A percentile compares a stretch with the other conserved stretches of the same genome.
phyloP scores from a whole-genome alignment of 2,329 filamentous ascomycete genomes.

The Fusarium foetens region DNA sequence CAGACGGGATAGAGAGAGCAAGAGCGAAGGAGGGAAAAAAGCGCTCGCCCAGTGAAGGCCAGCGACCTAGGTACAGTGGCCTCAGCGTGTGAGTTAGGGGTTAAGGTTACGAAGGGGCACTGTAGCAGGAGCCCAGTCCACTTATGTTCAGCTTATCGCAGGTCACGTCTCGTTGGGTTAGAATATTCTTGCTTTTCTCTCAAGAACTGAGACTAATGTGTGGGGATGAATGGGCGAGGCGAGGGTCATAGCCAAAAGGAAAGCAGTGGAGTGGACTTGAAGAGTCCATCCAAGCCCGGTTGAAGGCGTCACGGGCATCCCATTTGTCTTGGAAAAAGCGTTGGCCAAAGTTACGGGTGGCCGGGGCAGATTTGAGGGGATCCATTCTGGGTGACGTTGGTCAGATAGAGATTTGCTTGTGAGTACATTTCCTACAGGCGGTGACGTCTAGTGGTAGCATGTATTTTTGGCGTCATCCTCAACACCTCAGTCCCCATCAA shows the following conservation, averaged over 20 bases:
- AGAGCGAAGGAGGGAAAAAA: neutral
- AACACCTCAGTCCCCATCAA: constrained; percentile 24
- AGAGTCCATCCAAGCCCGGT: constrained; percentile 23
- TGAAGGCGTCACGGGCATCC: constrained; percentile 38
- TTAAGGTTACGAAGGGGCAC: constrained; percentile 12
- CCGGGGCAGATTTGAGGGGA: constrained; percentile 24
- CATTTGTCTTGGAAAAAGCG: constrained; percentile 33
- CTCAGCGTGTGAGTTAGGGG: constrained; percentile 11
- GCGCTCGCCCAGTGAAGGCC: neutral
- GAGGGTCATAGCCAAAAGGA: constrained; percentile 22
- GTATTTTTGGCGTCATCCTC: constrained; percentile 30
- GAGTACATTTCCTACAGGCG: constrained; percentile 22
- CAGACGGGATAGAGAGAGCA: neutral
- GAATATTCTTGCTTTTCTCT: constrained; percentile 19
- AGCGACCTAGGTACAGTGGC: constrained; percentile 17
- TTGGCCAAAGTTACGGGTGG: constrained; percentile 35
- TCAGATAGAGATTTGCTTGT: constrained; percentile 19
- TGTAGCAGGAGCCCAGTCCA: constrained; percentile 8
- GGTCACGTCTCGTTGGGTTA: neutral
- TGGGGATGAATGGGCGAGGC: constrained; percentile 24
- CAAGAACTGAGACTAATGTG: neutral
- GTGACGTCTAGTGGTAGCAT: constrained; percentile 13
- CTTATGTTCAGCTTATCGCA: neutral
- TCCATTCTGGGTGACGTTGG: constrained; percentile 36
- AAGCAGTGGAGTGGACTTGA: constrained; percentile 35